Base-by-base conservation (phyloP, 768 basidiomycete species). In the Basidioascus undulatus region DNA sequence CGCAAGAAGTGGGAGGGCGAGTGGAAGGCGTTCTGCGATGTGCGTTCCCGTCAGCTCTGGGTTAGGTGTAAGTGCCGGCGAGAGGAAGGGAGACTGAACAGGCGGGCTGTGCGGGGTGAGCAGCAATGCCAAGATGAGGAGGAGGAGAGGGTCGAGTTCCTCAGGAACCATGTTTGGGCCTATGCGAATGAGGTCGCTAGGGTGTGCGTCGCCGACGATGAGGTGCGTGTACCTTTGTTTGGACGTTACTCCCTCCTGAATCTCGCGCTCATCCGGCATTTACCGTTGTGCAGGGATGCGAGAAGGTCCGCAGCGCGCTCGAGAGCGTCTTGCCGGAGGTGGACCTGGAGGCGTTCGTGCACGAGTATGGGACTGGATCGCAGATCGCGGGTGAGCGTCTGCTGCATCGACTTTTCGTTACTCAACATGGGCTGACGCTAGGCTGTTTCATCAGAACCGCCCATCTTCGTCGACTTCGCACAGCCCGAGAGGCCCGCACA, bases 131-230 rank as follows among this genome's bases (percentile, higher is more conserved):
- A 98, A 59, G 92, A 98, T 61, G 60, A 92, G 37, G 92, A 98
- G 53, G 86, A 94, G 50, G 76, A 86, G 44, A 70, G 92, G n/a
- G 61, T 87, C 53, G 82, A 86, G 45, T 82, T 89, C 55, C 74
- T 78, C 63, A 94, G 89, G 60, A 82, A 87, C 55, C 81, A 80
- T 49, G 67, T 92, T 59, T 98, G 92, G 89, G 70, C 72, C 6
- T 94, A 82, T 56, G 86, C 92, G 0, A 98, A 98, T 56, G 76
- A 77, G 1, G 75, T 92, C n/a, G 92, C 87, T 12, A 81, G 78
- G 10, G 79, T 87, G 12, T 94, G 92, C 50, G 87, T 98, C 15
- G 63, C 74, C 10, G 92, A 96, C 54, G 92, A 98, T 51, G 83
- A 89, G 71, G 82, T 84, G 51, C 45, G 68, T 62, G 44, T 18